A percentile compares a stretch with the other conserved stretches of the same genome.
Evolutionary conservation across 192 early-diverging fungal genomes (phyloP).

Genomic region (Podila horticola): DNA sequence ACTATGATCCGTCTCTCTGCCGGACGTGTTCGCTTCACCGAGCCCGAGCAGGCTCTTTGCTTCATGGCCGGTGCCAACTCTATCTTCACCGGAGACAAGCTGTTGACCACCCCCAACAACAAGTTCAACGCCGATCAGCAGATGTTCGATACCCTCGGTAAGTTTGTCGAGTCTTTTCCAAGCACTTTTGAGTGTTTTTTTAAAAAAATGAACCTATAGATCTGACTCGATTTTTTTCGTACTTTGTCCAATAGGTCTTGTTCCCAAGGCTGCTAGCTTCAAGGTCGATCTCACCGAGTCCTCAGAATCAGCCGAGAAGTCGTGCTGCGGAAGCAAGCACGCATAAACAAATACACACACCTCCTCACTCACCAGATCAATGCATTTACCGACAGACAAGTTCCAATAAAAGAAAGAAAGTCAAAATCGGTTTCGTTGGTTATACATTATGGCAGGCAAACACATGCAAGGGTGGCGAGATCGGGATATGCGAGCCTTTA

Average conservation of each 20-base stretch:
- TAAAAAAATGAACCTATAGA: background rate
- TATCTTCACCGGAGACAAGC: conserved; percentile 86
- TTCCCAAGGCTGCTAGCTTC: conserved; percentile 52
- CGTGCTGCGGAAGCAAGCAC: conserved; percentile 43
- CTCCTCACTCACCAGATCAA: background rate
- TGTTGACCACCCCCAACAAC: conserved; percentile 86
- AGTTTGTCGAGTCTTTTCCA: background rate
- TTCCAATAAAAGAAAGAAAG: no score
- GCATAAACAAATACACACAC: conserved; percentile 13
- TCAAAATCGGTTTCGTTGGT: no score
- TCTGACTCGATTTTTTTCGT: conserved; percentile 5
- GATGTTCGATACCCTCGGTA: conserved; percentile 76
- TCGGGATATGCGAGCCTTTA: no score
- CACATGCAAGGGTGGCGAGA: no score
- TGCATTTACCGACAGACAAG: no score
- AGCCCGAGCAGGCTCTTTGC: conserved; percentile 77
- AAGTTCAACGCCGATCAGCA: conserved; percentile 71
- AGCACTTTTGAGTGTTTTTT: background rate
- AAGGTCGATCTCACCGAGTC: conserved; percentile 47
- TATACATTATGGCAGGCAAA: no score
- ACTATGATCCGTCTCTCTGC: conserved; percentile 83
- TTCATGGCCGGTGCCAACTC: conserved; percentile 89
- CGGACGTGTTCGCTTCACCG: conserved; percentile 76
- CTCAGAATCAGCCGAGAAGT: conserved; percentile 24
- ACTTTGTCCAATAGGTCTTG: conserved; percentile 16